Evolutionary conservation across 2,329 filamentous ascomycete species (phyloP).

Genomic region (Aspergillus bombycis): DNA sequence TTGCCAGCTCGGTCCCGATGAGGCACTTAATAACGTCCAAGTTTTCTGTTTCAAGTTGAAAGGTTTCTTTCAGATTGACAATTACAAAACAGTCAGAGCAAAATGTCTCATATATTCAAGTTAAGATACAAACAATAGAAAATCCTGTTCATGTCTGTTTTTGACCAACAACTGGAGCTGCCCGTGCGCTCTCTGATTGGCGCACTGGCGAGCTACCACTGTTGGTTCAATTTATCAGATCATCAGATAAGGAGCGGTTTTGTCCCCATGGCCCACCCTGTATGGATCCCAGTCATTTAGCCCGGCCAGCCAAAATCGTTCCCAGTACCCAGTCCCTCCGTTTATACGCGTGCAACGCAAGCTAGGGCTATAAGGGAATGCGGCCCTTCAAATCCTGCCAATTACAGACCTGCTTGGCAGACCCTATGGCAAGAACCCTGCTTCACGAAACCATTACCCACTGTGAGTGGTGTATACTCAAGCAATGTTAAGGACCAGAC

Average conservation of each 20-base stretch:
- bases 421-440: neutral
- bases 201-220: neutral
- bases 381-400: neutral
- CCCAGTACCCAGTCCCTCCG: neutral
- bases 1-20: neutral
- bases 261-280: neutral
- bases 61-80: neutral
- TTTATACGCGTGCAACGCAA: neutral
- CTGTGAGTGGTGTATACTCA: neutral
- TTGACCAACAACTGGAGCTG: neutral
- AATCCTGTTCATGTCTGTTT: neutral
- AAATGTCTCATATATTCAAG: neutral
- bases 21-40: neutral
- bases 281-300: neutral
- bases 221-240: constrained; percentile 6
- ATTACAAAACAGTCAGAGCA: neutral
- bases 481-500: neutral
- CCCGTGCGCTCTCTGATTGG: neutral
- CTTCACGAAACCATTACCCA: neutral
- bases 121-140: neutral
- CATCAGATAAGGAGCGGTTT: constrained; percentile 7
- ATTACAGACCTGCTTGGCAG: neutral
- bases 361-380: neutral
- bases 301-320: neutral
- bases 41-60: neutral